These are phyloP conservation scores for Hericium erinaceus DNA, from an alignment of 768 basidiomycete genomes.

Conservation along the genomic window DNA sequence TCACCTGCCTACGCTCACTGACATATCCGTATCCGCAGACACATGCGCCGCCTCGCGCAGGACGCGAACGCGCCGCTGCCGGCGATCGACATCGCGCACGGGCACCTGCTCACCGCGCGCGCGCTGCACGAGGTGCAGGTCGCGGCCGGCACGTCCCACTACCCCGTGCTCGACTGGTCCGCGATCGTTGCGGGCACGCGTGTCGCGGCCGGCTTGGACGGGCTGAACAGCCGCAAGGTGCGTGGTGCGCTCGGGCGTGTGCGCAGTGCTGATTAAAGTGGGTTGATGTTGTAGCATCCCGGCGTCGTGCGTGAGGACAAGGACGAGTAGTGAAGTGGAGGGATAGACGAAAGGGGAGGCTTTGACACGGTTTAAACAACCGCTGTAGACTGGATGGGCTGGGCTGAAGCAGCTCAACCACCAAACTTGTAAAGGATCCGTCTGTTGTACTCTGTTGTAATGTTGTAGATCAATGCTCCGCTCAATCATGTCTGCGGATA, in stretches of 20 bases:
- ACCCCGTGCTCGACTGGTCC: constrained; percentile 74
- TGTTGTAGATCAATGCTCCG: too few relatives aligned
- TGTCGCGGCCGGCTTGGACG: constrained; percentile 59
- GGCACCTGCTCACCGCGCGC: constrained; percentile 71
- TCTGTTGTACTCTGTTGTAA: too few relatives aligned
- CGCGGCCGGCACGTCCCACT: constrained; percentile 36
- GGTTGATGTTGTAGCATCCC: too few relatives aligned
- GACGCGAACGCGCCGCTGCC: constrained; percentile 67
- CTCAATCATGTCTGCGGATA: too few relatives aligned
- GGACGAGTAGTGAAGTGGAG: too few relatives aligned
- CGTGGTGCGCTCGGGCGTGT: constrained; percentile 1
- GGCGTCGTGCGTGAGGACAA: too few relatives aligned
- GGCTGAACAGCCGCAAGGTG: constrained; percentile 29
- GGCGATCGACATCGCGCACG: constrained; percentile 59
- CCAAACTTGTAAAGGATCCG: too few relatives aligned
- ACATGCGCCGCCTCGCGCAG: constrained; percentile 61
- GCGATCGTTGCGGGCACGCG: constrained; percentile 70
- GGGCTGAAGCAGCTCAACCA: too few relatives aligned
- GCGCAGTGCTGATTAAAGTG: too few relatives aligned
- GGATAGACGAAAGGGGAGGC: too few relatives aligned
- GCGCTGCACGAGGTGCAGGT: constrained; percentile 50
- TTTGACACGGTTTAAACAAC: too few relatives aligned
- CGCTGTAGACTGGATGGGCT: too few relatives aligned
- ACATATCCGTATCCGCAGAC: constrained; percentile 24
- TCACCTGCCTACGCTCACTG: background rate